A percentile compares a stretch with the other conserved stretches of the same genome.
These are phyloP conservation scores for Phytophthora palmivora DNA, from an alignment of 352 stramenopile species.

Conservation along the genomic window DNA sequence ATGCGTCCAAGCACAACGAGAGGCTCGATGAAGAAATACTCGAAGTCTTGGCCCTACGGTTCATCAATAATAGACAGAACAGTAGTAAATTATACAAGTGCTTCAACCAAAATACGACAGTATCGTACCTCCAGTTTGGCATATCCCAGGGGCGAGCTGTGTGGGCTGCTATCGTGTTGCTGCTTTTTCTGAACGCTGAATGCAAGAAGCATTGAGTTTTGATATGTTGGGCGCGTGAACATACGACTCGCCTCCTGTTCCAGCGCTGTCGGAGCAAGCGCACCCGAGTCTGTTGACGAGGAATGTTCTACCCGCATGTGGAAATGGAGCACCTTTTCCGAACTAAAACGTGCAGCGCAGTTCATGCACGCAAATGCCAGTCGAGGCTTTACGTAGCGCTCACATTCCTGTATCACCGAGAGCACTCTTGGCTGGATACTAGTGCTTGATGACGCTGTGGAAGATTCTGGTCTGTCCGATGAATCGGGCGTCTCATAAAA, in stretches of 20 bases:
- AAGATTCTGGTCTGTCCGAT: constrained; percentile 35
- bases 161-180: constrained; percentile 30
- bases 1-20: constrained; percentile 75
- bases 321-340: constrained; percentile 58
- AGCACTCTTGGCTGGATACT: constrained; percentile 29
- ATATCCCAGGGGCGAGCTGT: constrained; percentile 58
- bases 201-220: constrained; percentile 42
- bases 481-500: constrained; percentile 42
- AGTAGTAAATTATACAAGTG: constrained; percentile 4
- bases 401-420: constrained; percentile 62
- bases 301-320: constrained; percentile 57
- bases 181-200: constrained; percentile 47
- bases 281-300: constrained; percentile 2
- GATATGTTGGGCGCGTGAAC: constrained; percentile 52
- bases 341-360: constrained; percentile 58
- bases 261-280: constrained; percentile 15
- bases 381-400: constrained; percentile 58
- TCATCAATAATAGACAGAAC: constrained; percentile 11
- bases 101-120: constrained; percentile 5
- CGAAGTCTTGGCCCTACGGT: constrained; percentile 56
- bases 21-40: constrained; percentile 77
- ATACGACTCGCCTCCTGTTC: constrained; percentile 50
- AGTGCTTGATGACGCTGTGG: constrained; percentile 11
- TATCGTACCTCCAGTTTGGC: constrained; percentile 74
- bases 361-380: constrained; percentile 58